Conservation (phyloP, 805 yeast species). For the Candida nemodendra region DNA sequence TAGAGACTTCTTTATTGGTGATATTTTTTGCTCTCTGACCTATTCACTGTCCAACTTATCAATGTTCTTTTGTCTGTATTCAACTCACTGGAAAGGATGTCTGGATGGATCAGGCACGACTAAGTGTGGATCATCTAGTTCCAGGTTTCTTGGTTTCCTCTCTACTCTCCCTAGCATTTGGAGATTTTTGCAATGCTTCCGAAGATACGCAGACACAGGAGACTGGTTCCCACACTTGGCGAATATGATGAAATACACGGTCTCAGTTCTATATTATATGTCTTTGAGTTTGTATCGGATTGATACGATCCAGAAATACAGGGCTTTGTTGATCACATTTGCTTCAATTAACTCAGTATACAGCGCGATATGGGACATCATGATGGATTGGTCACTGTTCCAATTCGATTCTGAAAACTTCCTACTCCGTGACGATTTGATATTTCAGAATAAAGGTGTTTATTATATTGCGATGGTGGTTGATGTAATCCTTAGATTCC, state of each 20-base stretch:
- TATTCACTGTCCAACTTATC: slow-evolving; percentile 85
- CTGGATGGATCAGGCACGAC: slow-evolving; percentile 38
- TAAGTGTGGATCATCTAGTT: slow-evolving; percentile 73
- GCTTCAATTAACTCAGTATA: slow-evolving; percentile 71
- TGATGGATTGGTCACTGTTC: slow-evolving; percentile 94
- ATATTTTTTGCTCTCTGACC: slow-evolving; percentile 82
- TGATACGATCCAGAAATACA: slow-evolving; percentile 39
- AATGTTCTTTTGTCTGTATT: slow-evolving; percentile 80
- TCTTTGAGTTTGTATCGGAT: slow-evolving; percentile 79
- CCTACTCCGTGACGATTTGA: slow-evolving; percentile 69
- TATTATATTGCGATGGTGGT: slow-evolving; percentile 74
- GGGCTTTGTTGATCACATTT: slow-evolving; percentile 66
- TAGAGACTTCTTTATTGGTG: slow-evolving; percentile 91
- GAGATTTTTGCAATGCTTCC: slow-evolving; percentile 85
- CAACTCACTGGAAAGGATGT: slow-evolving; percentile 64
- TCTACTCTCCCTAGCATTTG: slow-evolving; percentile 83
- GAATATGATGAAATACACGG: slow-evolving; percentile 74
- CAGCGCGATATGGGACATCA: slow-evolving; percentile 80
- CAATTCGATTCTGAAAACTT: slow-evolving; percentile 59
- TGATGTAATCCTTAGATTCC: slow-evolving; percentile 77
- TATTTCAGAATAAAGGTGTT: slow-evolving; percentile 53
- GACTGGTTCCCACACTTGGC: slow-evolving; percentile 97
- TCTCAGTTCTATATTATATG: slow-evolving; percentile 67
- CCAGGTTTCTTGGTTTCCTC: slow-evolving; percentile 78
- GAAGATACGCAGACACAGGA: slow-evolving; percentile 91